Conservation (phyloP, 805 yeast genomes). For the Tetrapisispora fleetii region DNA sequence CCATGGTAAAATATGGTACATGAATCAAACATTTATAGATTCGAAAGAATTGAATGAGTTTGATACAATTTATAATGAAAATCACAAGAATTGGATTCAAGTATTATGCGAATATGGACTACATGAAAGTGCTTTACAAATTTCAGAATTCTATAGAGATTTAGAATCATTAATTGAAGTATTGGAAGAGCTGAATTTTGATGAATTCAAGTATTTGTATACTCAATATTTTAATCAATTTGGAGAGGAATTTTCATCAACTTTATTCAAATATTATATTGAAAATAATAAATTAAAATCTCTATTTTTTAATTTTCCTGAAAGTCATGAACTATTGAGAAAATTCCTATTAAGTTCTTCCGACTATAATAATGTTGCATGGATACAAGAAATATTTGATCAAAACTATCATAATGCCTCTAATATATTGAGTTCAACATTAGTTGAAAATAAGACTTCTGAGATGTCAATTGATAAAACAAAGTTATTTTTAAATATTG, state of each 20-base stretch:
- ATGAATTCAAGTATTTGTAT: slow-evolving; percentile 33
- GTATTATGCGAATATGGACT: slow-evolving; percentile 42
- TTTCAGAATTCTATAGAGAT: slow-evolving; percentile 61
- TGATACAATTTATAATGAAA: slow-evolving; percentile 23
- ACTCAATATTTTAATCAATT: slow-evolving; percentile 47
- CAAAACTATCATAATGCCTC: slow-evolving; percentile 44
- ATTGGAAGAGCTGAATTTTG: slow-evolving; percentile 31
- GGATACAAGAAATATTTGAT: slow-evolving; percentile 59
- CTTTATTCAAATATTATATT: slow-evolving; percentile 51
- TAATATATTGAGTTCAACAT: slow-evolving; percentile 34
- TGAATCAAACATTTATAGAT: not conserved
- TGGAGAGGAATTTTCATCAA: slow-evolving; percentile 59
- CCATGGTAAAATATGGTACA: slow-evolving; percentile 30
- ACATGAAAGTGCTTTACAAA: slow-evolving; percentile 43
- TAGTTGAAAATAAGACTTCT: slow-evolving; percentile 35
- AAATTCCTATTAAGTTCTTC: slow-evolving; percentile 41
- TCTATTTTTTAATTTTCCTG: slow-evolving; percentile 48
- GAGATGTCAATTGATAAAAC: slow-evolving; percentile 26
- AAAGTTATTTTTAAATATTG: slow-evolving; percentile 54
- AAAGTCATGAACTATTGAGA: slow-evolving; percentile 39
- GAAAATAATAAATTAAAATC: slow-evolving; percentile 41
- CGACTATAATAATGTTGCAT: slow-evolving; percentile 46
- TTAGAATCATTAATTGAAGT: slow-evolving; percentile 49
- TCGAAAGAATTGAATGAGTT: slow-evolving; percentile 15
- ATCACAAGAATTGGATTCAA: slow-evolving; percentile 45